A percentile compares a stretch with the other conserved stretches of the same genome.
Evolutionary conservation across 2,329 filamentous ascomycete genomes (phyloP).

Genomic region (Pyrenophora teres): DNA sequence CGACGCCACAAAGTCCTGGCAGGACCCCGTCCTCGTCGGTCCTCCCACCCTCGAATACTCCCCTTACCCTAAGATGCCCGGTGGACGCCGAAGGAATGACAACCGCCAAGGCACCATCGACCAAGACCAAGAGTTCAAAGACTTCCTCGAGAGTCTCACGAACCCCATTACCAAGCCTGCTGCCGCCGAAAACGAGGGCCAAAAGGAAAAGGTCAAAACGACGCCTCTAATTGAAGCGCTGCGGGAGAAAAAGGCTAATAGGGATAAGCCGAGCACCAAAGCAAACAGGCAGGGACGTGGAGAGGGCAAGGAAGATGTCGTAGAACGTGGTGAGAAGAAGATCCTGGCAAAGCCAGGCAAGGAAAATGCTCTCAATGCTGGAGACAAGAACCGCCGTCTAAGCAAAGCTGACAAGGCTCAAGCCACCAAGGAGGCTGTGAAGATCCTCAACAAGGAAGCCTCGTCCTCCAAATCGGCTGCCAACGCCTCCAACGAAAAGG

Average conservation of each 20-base stretch:
- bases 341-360: conserved; percentile 40
- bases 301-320: conserved; percentile 67
- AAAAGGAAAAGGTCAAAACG: conserved; percentile 70
- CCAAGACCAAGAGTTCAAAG: conserved; percentile 93
- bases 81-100: conserved; percentile 75
- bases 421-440: conserved; percentile 65
- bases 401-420: conserved; percentile 65
- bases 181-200: conserved; percentile 57
- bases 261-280: conserved; percentile 60
- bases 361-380: conserved; percentile 31
- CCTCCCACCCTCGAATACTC: conserved; percentile 82
- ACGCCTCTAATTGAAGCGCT: conserved; percentile 90
- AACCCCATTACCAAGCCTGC: conserved; percentile 67
- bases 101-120: conserved; percentile 92
- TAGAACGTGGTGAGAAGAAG: conserved; percentile 54
- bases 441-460: conserved; percentile 59
- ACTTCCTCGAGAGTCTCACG: conserved; percentile 85
- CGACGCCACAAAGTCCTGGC: conserved; percentile 78
- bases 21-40: conserved; percentile 73
- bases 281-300: conserved; percentile 61
- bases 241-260: conserved; percentile 87
- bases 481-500: conserved; percentile 39
- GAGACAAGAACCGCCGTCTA: conserved; percentile 47
- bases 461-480: conserved; percentile 37
- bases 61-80: conserved; percentile 81